phyloP scores from a whole-genome alignment of 352 stramenopile species.

The Globisporangium emineosum region DNA sequence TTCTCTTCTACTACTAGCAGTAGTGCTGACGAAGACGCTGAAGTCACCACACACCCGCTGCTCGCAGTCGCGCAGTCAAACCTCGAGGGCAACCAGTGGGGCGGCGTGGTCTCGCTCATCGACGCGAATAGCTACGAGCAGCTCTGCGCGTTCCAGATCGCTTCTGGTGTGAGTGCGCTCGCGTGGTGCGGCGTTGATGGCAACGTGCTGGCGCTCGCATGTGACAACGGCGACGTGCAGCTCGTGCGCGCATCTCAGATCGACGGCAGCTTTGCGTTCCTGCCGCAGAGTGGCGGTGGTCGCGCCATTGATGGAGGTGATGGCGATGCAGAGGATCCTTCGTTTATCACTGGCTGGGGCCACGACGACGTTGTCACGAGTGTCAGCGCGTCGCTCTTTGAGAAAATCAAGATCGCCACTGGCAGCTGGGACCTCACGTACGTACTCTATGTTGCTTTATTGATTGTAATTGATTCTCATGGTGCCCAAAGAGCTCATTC shows the following conservation, averaged over 20 bases:
- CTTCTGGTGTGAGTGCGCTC: conserved; percentile 45
- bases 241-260: conserved; percentile 33
- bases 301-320: not conserved
- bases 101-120: conserved; percentile 52
- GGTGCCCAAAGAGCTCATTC: not conserved
- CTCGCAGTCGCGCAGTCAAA: conserved; percentile 64
- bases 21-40: conserved; percentile 17
- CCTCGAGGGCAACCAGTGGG: conserved; percentile 79
- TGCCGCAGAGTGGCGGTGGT: conserved; percentile 20
- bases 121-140: conserved; percentile 37
- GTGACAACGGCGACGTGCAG: conserved; percentile 72
- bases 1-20: not conserved
- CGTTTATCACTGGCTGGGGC: conserved; percentile 21
- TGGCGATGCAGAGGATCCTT: not conserved
- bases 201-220: conserved; percentile 57
- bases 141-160: conserved; percentile 40
- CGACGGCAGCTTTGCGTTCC: conserved; percentile 39
- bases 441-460: conserved; percentile 5
- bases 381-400: conserved; percentile 38
- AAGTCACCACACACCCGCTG: conserved; percentile 23
- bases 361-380: conserved; percentile 75
- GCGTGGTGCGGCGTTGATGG: conserved; percentile 48
- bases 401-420: conserved; percentile 45
- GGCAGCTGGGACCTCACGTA: conserved; percentile 75
- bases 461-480: not conserved